These are phyloP conservation scores for Hondaea fermentalgiana DNA, from an alignment of 108 stramenopile genomes.

Conservation along the genomic window DNA sequence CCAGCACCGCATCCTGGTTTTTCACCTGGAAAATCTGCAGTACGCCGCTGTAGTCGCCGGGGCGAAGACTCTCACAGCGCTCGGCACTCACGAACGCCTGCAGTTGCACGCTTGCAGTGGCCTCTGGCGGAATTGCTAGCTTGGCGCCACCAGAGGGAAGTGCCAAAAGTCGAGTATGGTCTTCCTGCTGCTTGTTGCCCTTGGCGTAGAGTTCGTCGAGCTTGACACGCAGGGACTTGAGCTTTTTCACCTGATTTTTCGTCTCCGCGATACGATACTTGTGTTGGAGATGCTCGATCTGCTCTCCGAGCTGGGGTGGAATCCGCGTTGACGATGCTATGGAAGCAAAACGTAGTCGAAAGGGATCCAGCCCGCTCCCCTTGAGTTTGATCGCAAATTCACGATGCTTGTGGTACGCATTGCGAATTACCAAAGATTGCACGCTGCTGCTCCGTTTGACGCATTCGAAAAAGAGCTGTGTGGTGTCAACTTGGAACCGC, in stretches of 20 bases:
- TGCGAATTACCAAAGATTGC: not conserved
- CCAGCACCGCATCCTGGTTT: not conserved
- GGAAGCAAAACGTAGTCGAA: not conserved
- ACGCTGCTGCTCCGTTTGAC: not conserved
- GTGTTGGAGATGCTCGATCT: slow-evolving; percentile 12
- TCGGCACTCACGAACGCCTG: not conserved
- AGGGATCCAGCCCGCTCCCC: not conserved
- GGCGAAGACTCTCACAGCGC: not conserved
- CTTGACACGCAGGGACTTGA: not conserved
- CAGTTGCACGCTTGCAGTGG: not conserved
- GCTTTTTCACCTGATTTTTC: slow-evolving; percentile 15
- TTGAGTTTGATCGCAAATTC: slow-evolving; percentile 10
- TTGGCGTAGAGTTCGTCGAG: not conserved
- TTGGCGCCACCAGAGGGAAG: not conserved
- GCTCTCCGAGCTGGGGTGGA: not conserved
- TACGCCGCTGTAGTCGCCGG: not conserved
- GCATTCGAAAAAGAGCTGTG: not conserved
- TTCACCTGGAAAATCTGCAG: slow-evolving; percentile 14
- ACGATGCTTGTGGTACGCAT: not conserved
- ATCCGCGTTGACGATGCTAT: not conserved
- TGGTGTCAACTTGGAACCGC: not conserved
- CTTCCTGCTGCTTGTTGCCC: not conserved
- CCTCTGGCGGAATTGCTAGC: not conserved
- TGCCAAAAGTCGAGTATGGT: not conserved
- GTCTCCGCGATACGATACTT: slow-evolving; percentile 16